Base-by-base conservation (phyloP, 768 basidiomycete genomes). In the Auriscalpium vulgare region DNA sequence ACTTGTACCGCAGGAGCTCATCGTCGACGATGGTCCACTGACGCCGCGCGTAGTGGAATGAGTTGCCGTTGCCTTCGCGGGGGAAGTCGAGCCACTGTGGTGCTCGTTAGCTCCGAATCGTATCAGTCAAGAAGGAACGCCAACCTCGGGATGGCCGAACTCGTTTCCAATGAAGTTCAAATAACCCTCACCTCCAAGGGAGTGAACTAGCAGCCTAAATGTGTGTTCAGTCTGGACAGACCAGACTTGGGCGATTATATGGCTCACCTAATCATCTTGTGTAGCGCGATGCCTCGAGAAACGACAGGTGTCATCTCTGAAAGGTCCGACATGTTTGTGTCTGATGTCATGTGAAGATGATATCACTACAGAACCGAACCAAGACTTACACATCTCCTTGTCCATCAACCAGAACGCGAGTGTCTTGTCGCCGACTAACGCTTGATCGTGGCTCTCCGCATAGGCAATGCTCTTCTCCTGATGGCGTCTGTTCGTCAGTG, bases 371-470 rank as follows among this genome's bases (percentile, higher is more conserved):
- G 6, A 38, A 1, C 38, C 37, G 23, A 19, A 54, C 8, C 48
- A 1, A 17, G 37, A 76, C 83, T 63, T 77, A 94, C 95, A 97
- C 97, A 99, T 99, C 72, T 98, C 97, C 72, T 95, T 95, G 72
- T 99, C 97, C 97, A 99, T 99, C 56, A 98, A 72, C 97, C 97
- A 99, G 72, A 99, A 99, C 4, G 97, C 97, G 47, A 99, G 66
- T 3, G 95, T 98, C 76, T 99, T 99, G 75, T 99, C 97, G 11
- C 97, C 97, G 0, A 99, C 97, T 34, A 99, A 80, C 13, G 97
- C 95, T 69, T 99, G 97, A 71, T 98, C 95, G 62, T 98, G 97
- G 63, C 90, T 93, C 73, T 99, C 97, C 51, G 92, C 94, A 59
- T 88, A 88, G 0, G 93, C 91, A 51, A 99, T 83, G 62, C 89